A percentile compares a stretch with the other conserved stretches of the same genome.
phyloP scores from a whole-genome alignment of 2,329 filamentous ascomycete genomes.

The Fusarium chuoi region DNA sequence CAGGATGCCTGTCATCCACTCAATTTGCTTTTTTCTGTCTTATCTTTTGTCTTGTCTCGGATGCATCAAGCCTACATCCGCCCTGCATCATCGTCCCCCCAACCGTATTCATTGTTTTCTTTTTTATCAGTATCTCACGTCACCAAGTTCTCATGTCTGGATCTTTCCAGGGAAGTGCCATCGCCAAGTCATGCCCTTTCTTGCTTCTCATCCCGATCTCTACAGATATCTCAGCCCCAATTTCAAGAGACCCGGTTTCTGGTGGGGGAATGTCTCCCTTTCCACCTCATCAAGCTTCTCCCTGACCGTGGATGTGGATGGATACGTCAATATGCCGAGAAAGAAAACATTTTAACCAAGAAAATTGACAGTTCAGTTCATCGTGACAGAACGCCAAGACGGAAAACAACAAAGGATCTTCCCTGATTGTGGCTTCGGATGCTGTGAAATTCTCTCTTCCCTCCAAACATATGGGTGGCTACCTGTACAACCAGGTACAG shows the following conservation, averaged over 20 bases:
- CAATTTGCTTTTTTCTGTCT: constrained; percentile 12
- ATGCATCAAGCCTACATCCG: constrained; percentile 6
- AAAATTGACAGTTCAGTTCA: not conserved
- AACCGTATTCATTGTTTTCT: constrained; percentile 4
- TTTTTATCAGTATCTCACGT: constrained; percentile 10
- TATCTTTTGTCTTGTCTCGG: constrained; percentile 20
- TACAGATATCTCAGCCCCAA: not conserved
- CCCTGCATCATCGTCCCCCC: constrained; percentile 17
- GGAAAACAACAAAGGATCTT: not conserved
- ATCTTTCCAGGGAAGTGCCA: not conserved
- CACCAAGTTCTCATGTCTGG: not conserved
- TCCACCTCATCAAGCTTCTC: constrained; percentile 6
- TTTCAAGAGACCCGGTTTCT: not conserved
- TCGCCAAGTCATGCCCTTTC: constrained; percentile 1
- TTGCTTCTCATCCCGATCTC: not conserved
- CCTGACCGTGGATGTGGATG: constrained; percentile 1
- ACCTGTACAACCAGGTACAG: constrained; percentile 2
- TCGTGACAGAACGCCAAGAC: not conserved
- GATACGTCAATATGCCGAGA: constrained; percentile 1
- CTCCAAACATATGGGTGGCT: not conserved
- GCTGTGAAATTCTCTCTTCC: not conserved
- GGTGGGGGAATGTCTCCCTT: constrained; percentile 3
- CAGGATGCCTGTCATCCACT: constrained; percentile 7
- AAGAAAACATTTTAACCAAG: constrained; percentile 3
- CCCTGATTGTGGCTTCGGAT: not conserved